These are phyloP conservation scores for Myxozyma kluyveri DNA, from an alignment of 805 yeast species.

Conservation along the genomic window DNA sequence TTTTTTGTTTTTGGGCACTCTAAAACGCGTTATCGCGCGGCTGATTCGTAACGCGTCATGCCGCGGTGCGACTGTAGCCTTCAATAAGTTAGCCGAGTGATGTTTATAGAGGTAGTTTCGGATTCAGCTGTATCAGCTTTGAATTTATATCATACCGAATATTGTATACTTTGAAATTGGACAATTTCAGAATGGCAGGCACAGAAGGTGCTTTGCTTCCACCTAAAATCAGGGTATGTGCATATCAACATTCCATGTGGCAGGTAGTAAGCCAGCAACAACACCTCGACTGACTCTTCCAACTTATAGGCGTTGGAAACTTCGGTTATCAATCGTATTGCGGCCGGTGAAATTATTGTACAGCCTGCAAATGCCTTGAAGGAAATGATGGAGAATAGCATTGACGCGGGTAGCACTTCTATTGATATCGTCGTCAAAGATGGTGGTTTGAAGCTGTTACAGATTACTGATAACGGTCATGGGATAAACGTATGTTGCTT, in stretches of 20 bases:
- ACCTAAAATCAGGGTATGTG: conserved; percentile 24
- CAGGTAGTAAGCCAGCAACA: neutral
- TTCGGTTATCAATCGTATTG: conserved; percentile 81
- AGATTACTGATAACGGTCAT: conserved; percentile 82
- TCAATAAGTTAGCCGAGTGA: too few species aligned
- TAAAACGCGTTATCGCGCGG: too few species aligned
- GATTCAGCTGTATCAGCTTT: too few species aligned
- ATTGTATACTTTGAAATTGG: too few species aligned
- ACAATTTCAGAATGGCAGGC: too few species aligned
- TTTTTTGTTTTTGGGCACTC: too few species aligned
- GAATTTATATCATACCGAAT: too few species aligned
- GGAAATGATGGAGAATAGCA: conserved; percentile 86
- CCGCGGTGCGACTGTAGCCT: too few species aligned
- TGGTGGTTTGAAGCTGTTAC: conserved; percentile 85
- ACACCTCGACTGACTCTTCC: neutral
- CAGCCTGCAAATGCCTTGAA: conserved; percentile 94
- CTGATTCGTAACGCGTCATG: too few species aligned
- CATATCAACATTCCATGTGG: too few species aligned
- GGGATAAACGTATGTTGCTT: conserved; percentile 53
- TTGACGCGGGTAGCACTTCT: conserved; percentile 75
- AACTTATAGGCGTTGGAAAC: conserved; percentile 52
- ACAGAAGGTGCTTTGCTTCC: too few species aligned
- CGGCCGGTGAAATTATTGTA: conserved; percentile 94
- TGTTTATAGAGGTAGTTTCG: too few species aligned
- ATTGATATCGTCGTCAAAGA: conserved; percentile 83